Conservation (phyloP, 2,329 filamentous ascomycete species). For the Penicillium glabrum region DNA sequence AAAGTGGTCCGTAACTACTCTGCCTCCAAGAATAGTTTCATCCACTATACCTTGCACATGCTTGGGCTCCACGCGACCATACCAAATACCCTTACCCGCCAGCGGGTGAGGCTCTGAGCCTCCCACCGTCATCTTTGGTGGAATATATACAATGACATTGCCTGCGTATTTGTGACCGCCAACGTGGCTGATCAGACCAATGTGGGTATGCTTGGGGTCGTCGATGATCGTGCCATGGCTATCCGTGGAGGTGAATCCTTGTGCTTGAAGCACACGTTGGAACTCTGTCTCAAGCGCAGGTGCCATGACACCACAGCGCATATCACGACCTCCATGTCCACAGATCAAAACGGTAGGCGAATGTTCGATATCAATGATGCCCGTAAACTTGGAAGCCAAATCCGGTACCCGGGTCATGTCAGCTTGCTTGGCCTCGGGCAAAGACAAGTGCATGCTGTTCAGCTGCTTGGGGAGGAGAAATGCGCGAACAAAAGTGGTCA, state of each 20-base stretch:
- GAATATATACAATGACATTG: constrained; percentile 83
- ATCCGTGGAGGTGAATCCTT: constrained; percentile 29
- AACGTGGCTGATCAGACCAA: constrained; percentile 70
- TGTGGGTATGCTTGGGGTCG: constrained; percentile 34
- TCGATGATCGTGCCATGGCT: constrained; percentile 26
- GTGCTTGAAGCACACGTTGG: constrained; percentile 39
- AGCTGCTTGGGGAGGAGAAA: constrained; percentile 40
- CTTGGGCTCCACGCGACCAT: constrained; percentile 77
- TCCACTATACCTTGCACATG: constrained; percentile 87
- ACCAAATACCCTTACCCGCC: constrained; percentile 66
- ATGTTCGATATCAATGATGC: constrained; percentile 63
- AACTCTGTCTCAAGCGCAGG: constrained; percentile 74
- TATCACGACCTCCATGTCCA: constrained; percentile 79
- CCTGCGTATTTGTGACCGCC: constrained; percentile 95
- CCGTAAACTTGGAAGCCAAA: constrained; percentile 52
- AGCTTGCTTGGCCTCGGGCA: constrained; percentile 28
- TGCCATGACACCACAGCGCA: constrained; percentile 77
- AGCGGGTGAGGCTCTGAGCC: constrained; percentile 30
- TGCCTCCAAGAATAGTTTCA: constrained; percentile 84
- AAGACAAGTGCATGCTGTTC: constrained; percentile 33
- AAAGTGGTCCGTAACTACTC: constrained; percentile 78
- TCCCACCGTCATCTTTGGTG: constrained; percentile 31
- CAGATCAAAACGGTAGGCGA: constrained; percentile 71
- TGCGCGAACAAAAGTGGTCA: constrained; percentile 48
- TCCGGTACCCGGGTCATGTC: constrained; percentile 51